These are phyloP conservation scores for Larix sibirica DNA, from an alignment of 83 land plant species.

Conservation along the genomic window DNA sequence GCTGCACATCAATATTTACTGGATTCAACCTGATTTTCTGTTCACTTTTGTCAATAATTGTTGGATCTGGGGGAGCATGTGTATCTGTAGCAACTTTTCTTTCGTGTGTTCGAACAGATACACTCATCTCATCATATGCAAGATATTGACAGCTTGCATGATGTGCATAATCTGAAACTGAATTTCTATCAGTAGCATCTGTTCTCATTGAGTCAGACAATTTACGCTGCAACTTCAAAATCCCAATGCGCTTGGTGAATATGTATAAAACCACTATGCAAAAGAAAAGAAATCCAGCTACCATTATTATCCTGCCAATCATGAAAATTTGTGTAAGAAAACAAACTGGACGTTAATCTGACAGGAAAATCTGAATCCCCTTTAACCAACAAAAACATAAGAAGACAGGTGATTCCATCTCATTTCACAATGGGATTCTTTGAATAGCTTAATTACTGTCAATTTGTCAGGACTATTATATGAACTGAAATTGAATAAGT, in stretches of 20 bases:
- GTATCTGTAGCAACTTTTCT: neutral
- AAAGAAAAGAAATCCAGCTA: conserved; percentile 59
- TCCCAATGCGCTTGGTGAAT: conserved; percentile 62
- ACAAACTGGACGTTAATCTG: neutral
- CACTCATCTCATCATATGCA: neutral
- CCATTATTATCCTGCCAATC: conserved; percentile 47
- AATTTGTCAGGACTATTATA: neutral
- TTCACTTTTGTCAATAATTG: neutral
- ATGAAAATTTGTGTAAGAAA: neutral
- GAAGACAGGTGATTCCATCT: neutral
- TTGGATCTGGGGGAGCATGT: neutral
- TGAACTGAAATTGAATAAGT: neutral
- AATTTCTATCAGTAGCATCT: conserved; percentile 5
- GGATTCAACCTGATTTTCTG: neutral
- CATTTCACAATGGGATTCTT: neutral
- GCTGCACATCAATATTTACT: neutral
- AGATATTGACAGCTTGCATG: neutral
- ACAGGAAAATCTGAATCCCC: neutral
- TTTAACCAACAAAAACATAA: neutral
- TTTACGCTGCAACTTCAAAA: conserved; percentile 49
- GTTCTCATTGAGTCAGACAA: conserved; percentile 27
- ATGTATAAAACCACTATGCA: conserved; percentile 58
- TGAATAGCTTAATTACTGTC: neutral
- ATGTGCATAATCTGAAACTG: neutral
- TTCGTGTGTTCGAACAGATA: neutral